Percentiles rank a stretch among this genome's conserved stretches.
These are phyloP conservation scores for Lathyrus aphaca DNA, from an alignment of 306 rosid species.

Conservation along the genomic window DNA sequence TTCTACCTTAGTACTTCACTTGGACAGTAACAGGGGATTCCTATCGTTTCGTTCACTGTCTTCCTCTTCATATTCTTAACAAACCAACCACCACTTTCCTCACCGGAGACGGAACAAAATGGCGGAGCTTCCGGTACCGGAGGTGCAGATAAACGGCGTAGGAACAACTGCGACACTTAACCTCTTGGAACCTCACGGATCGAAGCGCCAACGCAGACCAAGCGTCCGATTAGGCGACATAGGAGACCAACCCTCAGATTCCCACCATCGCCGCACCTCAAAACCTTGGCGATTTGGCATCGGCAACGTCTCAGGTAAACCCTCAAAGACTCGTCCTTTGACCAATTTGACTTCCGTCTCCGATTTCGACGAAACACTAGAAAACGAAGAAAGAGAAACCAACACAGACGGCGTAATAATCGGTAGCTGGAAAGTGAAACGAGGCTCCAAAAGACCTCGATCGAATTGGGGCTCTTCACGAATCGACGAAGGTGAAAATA, in stretches of 20 bases:
- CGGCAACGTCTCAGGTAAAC: slow-evolving; percentile 51
- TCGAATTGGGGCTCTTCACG: slow-evolving; percentile 72
- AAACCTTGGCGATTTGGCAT: slow-evolving; percentile 42
- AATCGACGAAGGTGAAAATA: slow-evolving; percentile 49
- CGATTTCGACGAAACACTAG: slow-evolving; percentile 65
- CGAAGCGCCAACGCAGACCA: slow-evolving; percentile 88
- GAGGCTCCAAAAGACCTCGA: slow-evolving; percentile 65
- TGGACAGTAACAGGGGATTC: background rate
- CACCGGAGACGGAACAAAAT: slow-evolving; percentile 31
- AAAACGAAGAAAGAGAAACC: slow-evolving; percentile 56
- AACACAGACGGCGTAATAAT: slow-evolving; percentile 69
- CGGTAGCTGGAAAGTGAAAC: slow-evolving; percentile 85
- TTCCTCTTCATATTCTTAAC: slow-evolving; percentile 1
- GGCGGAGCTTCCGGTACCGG: slow-evolving; percentile 74
- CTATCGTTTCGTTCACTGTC: background rate
- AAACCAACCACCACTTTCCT: background rate
- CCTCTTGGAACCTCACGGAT: slow-evolving; percentile 63
- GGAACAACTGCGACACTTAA: slow-evolving; percentile 33
- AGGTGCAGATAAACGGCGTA: slow-evolving; percentile 57
- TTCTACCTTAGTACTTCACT: background rate
- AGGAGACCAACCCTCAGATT: slow-evolving; percentile 84
- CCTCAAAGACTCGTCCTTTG: slow-evolving; percentile 77
- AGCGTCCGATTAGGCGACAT: slow-evolving; percentile 91
- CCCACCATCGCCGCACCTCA: slow-evolving; percentile 60
- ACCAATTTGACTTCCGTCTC: slow-evolving; percentile 58